Evolutionary conservation across 192 early-diverging fungal genomes (phyloP).

Genomic region (Chytriomyces sp.): DNA sequence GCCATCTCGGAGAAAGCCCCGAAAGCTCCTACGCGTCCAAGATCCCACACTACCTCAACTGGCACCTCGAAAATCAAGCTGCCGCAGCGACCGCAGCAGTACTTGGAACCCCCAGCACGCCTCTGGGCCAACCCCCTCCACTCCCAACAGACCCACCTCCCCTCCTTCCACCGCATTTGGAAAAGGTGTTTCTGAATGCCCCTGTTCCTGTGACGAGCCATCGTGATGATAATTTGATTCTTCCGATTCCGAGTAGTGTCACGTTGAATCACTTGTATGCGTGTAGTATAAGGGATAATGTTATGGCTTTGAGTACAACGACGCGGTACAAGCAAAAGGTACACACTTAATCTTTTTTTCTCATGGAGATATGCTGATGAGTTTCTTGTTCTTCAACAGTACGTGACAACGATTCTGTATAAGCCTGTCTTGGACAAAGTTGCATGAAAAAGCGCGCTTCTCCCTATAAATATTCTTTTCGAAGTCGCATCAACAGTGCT

Average conservation of each 20-base stretch:
- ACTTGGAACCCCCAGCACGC: constrained; percentile 24
- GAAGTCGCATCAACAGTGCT: too few species aligned
- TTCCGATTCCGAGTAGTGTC: constrained; percentile 92
- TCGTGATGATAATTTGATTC: constrained; percentile 71
- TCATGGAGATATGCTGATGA: neutral
- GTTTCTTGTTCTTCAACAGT: constrained; percentile 33
- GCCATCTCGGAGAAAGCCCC: constrained; percentile 60
- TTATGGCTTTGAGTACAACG: constrained; percentile 91
- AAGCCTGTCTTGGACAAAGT: constrained; percentile 51
- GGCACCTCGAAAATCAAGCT: constrained; percentile 34
- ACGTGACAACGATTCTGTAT: constrained; percentile 62
- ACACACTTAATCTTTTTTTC: neutral
- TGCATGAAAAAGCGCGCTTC: too few species aligned
- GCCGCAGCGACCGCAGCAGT: neutral
- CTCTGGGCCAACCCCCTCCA: constrained; percentile 3
- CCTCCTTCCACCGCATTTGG: constrained; percentile 85
- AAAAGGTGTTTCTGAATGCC: constrained; percentile 90
- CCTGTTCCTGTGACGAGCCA: constrained; percentile 92
- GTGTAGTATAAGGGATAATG: constrained; percentile 91
- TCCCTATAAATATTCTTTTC: too few species aligned
- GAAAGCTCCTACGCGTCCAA: constrained; percentile 64
- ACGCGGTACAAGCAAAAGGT: constrained; percentile 92
- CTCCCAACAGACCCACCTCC: constrained; percentile 71
- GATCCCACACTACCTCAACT: constrained; percentile 59
- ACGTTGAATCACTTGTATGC: constrained; percentile 96